A percentile compares a stretch with the other conserved stretches of the same genome.
phyloP scores from a whole-genome alignment of 371 early-diverging fungal genomes.

The Haplosporangium sp. region DNA sequence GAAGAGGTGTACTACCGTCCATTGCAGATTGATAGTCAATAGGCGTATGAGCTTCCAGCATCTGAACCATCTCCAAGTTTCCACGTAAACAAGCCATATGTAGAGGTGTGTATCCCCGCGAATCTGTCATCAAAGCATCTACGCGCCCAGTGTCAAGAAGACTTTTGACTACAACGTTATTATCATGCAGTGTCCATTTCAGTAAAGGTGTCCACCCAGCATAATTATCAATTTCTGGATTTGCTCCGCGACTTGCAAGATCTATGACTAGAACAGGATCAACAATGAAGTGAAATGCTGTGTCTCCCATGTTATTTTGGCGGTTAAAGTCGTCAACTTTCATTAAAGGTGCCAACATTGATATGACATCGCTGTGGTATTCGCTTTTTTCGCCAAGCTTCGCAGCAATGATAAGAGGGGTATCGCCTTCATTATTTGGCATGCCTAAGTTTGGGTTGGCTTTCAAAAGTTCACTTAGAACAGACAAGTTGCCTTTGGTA shows the following conservation, averaged over 20 bases:
- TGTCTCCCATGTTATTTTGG: conserved; percentile 55
- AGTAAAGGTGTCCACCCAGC: conserved; percentile 58
- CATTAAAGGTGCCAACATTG: conserved; percentile 19
- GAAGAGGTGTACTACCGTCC: conserved; percentile 46
- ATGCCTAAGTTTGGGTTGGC: conserved; percentile 25
- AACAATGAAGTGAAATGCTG: conserved; percentile 59
- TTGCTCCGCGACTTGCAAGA: conserved; percentile 24
- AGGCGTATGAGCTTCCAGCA: conserved; percentile 23
- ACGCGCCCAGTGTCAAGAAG: conserved; percentile 33
- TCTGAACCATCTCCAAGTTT: conserved; percentile 32
- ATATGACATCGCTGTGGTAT: conserved; percentile 2
- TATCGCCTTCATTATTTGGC: conserved; percentile 49
- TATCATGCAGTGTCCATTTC: conserved; percentile 60
- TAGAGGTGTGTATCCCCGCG: conserved; percentile 60
- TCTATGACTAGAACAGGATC: conserved; percentile 35
- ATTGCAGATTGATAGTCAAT: conserved; percentile 42
- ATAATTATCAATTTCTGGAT: conserved; percentile 41
- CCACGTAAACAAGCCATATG: conserved; percentile 57
- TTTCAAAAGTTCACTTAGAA: conserved; percentile 19
- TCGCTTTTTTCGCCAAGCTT: conserved; percentile 17
- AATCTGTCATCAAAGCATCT: conserved; percentile 32
- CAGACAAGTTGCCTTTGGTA: neutral
- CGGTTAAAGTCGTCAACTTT: conserved; percentile 22
- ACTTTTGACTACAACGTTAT: conserved; percentile 54
- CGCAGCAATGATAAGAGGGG: conserved; percentile 33